Evolutionary conservation across 805 yeast genomes (phyloP).

Genomic region (Debaryomyces hansenii): DNA sequence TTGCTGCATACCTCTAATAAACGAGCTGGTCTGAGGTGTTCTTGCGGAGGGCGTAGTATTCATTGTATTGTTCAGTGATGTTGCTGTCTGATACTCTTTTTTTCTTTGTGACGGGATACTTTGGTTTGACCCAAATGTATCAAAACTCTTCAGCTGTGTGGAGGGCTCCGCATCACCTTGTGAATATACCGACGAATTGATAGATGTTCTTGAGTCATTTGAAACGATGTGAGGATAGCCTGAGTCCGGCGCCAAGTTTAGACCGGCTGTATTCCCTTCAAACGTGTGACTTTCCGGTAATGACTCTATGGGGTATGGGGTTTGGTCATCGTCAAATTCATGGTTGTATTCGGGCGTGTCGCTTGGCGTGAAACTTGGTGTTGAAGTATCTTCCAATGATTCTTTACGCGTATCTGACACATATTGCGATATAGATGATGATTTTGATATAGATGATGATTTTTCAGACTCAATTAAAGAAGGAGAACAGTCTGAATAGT

Average conservation of each 20-base stretch:
- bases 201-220: not conserved
- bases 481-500: no score
- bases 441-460: no score
- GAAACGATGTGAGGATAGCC: no score
- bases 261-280: no score
- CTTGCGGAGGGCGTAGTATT: not conserved
- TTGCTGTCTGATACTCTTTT: not conserved
- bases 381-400: no score
- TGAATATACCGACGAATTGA: not conserved
- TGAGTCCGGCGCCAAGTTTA: no score
- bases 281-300: no score
- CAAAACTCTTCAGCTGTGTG: not conserved
- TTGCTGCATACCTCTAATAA: not conserved
- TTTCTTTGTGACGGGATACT: not conserved
- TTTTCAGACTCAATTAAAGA: no score
- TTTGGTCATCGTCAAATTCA: not conserved
- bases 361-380: no score
- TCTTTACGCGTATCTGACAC: no score
- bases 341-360: no score
- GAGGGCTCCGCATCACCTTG: not conserved
- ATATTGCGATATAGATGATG: no score
- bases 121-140: slow-evolving; percentile 1
- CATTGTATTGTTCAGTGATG: not conserved
- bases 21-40: not conserved
- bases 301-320: not conserved